Evolutionary conservation across 2,329 filamentous ascomycete species (phyloP), one percentile per base, ranked within the genome.

Genomic region (Arachnopeziza araneosa): DNA sequence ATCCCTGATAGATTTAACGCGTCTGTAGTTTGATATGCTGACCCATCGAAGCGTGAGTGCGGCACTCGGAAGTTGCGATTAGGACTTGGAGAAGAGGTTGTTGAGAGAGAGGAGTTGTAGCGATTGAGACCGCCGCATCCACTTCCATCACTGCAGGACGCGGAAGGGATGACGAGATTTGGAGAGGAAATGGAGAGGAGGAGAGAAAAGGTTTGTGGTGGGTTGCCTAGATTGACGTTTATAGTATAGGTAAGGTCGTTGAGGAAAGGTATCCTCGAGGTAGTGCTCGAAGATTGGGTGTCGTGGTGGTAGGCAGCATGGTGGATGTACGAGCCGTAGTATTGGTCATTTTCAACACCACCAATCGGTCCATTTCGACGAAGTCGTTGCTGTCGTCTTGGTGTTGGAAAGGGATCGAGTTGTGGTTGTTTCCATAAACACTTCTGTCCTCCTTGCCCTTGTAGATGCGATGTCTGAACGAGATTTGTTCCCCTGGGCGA

Each of bases 151-250:
- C 56, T 24, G 54, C 60, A 62, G 12, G 19, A 26, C 24, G 50
- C 23, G 22, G 60, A 59, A 10, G 60, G 57, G 26, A 62, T 17
- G 17, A 58, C 22, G 14, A 59, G 32, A 7, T 54, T 54, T 22
- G 56, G 36, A 24, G 52, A 50, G n/a, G 56, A 59, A 24, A 62
- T 54, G 8, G 30, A 50, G 23, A 62, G 32, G 48, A 59, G 52
- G 10, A 54, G 44, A 30, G 21, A 36, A 30, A 62, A 59, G 2
- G 49, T 36, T 50, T 63, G 63, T 4, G 58, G 51, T n/a, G 58
- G 61, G 22, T 55, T 63, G 12, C 63, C 63, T 19, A 61, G 26
- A 10, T 36, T 30, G 8, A 63, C n/a, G 23, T 60, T 26, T n/a
- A 55, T 61, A 24, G 54, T 55, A 23, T 63, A 61, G 9, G 57